Evolutionary conservation across 345 rosid species (phyloP).

Genomic region (Eucalyptus brandiana): DNA sequence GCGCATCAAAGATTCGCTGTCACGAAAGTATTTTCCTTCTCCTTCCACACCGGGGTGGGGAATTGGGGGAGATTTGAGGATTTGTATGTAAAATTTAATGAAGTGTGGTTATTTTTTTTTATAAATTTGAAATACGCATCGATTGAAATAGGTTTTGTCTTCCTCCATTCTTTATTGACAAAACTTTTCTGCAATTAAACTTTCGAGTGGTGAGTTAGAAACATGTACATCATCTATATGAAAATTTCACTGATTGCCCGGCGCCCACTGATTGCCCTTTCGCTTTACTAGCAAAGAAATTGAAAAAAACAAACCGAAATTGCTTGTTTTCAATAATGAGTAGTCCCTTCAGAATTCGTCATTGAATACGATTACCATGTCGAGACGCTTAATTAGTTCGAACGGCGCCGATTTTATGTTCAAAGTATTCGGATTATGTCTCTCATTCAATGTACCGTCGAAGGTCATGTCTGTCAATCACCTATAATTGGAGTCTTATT

Average conservation of each 20-base stretch:
- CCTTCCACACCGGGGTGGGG: background rate
- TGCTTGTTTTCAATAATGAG: background rate
- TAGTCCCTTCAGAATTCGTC: background rate
- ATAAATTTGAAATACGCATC: background rate
- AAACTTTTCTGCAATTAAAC: background rate
- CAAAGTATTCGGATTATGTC: background rate
- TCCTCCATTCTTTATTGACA: background rate
- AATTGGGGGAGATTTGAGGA: background rate
- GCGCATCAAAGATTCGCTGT: background rate
- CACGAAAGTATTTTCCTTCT: background rate
- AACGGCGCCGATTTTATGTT: background rate
- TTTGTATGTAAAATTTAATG: background rate
- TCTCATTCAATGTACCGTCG: background rate
- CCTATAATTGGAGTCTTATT: background rate
- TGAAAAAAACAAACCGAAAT: background rate
- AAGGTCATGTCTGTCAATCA: background rate
- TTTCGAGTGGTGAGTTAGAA: background rate
- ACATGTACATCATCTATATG: background rate
- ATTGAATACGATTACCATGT: background rate
- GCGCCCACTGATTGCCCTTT: background rate
- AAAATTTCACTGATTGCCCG: background rate
- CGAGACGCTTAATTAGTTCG: background rate
- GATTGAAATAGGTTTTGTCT: background rate
- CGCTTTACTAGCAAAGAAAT: background rate
- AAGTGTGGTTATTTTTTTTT: background rate